Conservation (phyloP, 1,284 basidiomycete species). For the Pisolithus thermaeus region DNA sequence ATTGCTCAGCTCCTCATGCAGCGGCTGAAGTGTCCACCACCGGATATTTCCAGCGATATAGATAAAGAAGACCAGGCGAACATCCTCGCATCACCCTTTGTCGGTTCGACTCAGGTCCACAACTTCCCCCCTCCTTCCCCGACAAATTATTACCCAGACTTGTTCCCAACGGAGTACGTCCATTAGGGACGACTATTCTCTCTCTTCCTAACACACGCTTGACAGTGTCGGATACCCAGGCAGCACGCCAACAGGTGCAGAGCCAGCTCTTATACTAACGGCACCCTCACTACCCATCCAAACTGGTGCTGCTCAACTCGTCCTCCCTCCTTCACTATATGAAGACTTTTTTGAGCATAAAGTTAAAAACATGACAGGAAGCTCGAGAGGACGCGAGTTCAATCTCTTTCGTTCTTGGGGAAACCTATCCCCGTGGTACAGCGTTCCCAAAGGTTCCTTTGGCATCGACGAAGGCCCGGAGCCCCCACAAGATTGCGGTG, state of each 20-base stretch:
- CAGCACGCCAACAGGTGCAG: constrained; percentile 78
- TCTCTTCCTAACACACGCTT: background rate
- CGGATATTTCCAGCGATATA: background rate
- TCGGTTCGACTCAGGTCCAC: constrained; percentile 65
- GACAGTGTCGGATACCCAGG: constrained; percentile 69
- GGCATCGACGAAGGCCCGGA: constrained; percentile 69
- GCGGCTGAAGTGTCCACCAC: constrained; percentile 12
- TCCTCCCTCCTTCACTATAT: constrained; percentile 35
- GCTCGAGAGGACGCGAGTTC: constrained; percentile 32
- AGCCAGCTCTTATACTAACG: constrained; percentile 72
- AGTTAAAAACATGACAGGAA: constrained; percentile 14
- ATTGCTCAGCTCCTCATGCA: constrained; percentile 22
- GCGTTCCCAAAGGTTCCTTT: constrained; percentile 61
- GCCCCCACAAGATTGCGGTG: constrained; percentile 60
- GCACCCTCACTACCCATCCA: constrained; percentile 74
- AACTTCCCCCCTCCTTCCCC: constrained; percentile 67
- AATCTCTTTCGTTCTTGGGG: constrained; percentile 77
- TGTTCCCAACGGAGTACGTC: constrained; percentile 58
- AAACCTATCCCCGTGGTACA: constrained; percentile 82
- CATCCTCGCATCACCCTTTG: constrained; percentile 48
- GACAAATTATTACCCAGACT: constrained; percentile 60
- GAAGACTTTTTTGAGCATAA: constrained; percentile 5
- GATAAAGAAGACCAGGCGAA: constrained; percentile 5
- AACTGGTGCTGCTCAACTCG: constrained; percentile 61
- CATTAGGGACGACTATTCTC: background rate